Evolutionary conservation across 345 rosid species (phyloP), one percentile per base, ranked within the genome.

Genomic region (Pistacia vera): DNA sequence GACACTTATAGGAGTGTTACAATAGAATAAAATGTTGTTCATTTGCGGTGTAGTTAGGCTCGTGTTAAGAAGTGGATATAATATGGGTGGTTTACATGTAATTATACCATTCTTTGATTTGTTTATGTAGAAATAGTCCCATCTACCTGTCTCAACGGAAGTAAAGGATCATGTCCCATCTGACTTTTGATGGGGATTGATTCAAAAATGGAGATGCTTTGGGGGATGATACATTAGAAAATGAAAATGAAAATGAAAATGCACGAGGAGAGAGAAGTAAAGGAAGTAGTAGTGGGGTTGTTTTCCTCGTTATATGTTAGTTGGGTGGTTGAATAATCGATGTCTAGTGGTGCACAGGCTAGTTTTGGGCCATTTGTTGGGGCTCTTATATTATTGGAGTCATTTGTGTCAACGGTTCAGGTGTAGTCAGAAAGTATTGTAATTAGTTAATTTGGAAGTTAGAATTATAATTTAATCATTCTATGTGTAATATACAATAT

Each of bases 91-190:
- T 38, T 2, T 59, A 58, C 22, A 71, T 62, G 75, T 66, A 77
- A 63, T 62, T 65, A 77, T 65, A 68, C 20, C 81, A 77, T 81
- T 77, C 79, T 74, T 77, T 77, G 38, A 78, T 78, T 77, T 66
- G 33, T 80, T 75, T 60, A 33, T 18, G 59, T 30, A 68, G 55
- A 69, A 66, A 25, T 18, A 36, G 68, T 12, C 14, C 52, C 18
- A 33, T 5, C 17, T 41, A 0, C 30, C 1, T 17, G 60, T 30
- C 57, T 13, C 20, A 5, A 2, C 4, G 3, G 44, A 60, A 54
- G 68, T 44, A 36, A 22, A 48, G 60, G 49, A 73, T 61, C 63
- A 5, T 65, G 64, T 66, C 63, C 46, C 46, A 41, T 41, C 46
- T 7, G 46, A 41, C 1, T 41, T 0, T 41, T 5, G 46, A 41